Base-by-base conservation (phyloP, 2,329 filamentous ascomycete species). In the Geosmithia flava region DNA sequence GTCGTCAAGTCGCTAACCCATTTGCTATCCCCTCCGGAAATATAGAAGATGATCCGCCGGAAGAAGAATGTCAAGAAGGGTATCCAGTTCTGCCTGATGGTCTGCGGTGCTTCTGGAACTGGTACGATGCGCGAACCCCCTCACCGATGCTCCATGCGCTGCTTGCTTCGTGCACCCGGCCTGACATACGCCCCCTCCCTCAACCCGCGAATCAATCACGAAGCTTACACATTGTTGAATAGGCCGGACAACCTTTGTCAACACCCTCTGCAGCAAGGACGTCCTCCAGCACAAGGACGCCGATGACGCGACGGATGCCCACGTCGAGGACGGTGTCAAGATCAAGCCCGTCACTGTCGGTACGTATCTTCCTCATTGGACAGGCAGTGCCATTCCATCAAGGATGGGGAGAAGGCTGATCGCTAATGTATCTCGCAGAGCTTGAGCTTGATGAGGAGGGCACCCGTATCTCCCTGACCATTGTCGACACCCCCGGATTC, bases 31-130 rank as follows among this genome's bases (percentile, higher is more conserved):
- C 15, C 13, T 27, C 23, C 23, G 23, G 11, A 37, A 37, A 37
- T 37, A 53, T 68, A 88, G 82, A 87, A 94, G 71, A 93, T 95
- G 86, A 90, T 96, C 68, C 90, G 93, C 74, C 85, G 88, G 72
- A 98, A 98, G 91, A 98, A 98, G 87, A 97, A 98, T 80, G 91
- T 98, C 75, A 96, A 96, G 86, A 96, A 96, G 81, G 93, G 93
- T 66, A 97, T 98, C 66, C 93, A 98, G 78, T 98, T 98, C 77
- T 97, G 90, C 71, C 73, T 98, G 80, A 98, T 98, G 93, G 93
- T 98, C 63, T 97, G 93, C 68, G 93, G 93, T 75, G 93, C 93
- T 66, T 97, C 91, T 60, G 93, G 93, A 70, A 97, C 93, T 71
- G 93, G 89, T 95, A 81, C 63, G 78, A 72, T 50, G 51, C 50